A percentile compares a stretch with the other conserved stretches of the same genome.
Evolutionary conservation across 1,139 yeast genomes (phyloP).

Genomic region (Sugiyamaella paludigena): DNA sequence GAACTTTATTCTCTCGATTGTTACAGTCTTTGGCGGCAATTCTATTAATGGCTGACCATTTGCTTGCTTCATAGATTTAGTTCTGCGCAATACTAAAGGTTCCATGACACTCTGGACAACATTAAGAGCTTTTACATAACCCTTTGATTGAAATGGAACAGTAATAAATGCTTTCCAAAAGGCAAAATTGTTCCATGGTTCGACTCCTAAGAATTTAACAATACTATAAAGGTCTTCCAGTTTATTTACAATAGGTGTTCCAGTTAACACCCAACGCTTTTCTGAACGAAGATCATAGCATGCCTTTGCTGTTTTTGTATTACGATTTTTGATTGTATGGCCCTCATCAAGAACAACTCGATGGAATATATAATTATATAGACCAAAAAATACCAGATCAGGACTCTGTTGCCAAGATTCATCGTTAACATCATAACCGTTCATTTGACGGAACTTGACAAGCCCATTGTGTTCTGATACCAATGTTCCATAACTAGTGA

Average conservation of each 20-base stretch:
- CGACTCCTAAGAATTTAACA: constrained; percentile 68
- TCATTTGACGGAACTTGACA: constrained; percentile 18
- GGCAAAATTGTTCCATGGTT: constrained; percentile 86
- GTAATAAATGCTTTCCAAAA: constrained; percentile 91
- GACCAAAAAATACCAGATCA: constrained; percentile 43
- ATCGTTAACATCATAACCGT: constrained; percentile 14
- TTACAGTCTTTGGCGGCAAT: constrained; percentile 73
- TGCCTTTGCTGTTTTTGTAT: constrained; percentile 79
- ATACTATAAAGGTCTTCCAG: constrained; percentile 83
- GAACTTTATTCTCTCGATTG: constrained; percentile 64
- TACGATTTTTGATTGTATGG: constrained; percentile 79
- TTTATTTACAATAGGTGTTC: constrained; percentile 90
- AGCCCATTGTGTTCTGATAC: constrained; percentile 61
- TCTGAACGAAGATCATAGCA: constrained; percentile 61
- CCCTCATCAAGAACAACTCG: constrained; percentile 89
- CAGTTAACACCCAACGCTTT: constrained; percentile 85
- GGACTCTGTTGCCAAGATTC: constrained; percentile 24
- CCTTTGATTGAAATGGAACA: constrained; percentile 72
- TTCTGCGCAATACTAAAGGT: constrained; percentile 79
- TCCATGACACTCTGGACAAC: constrained; percentile 82
- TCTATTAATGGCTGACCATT: constrained; percentile 75
- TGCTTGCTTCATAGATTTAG: constrained; percentile 75
- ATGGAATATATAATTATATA: constrained; percentile 72
- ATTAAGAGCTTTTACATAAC: constrained; percentile 68
- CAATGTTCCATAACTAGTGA: constrained; percentile 88